Percentiles rank a stretch among this genome's conserved stretches.
Evolutionary conservation across 495 filamentous ascomycete species (phyloP).

Genomic region (Penicillium dipodomyicola): DNA sequence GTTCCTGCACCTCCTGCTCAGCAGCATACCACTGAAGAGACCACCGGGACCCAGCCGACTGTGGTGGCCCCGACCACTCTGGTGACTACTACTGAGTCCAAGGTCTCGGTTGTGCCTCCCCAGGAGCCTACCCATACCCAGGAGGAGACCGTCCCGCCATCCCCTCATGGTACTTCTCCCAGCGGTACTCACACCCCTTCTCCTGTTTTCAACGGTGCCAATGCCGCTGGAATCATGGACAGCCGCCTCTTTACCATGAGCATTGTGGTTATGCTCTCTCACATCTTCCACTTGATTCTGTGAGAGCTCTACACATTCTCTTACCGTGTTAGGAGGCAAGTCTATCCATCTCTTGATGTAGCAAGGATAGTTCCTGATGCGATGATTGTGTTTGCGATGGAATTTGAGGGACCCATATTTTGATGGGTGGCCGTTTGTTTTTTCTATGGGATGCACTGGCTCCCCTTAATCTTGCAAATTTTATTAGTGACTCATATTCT

Average conservation of each 20-base stretch:
- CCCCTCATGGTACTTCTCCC: not conserved
- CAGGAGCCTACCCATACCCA: not conserved
- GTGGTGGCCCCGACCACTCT: not conserved
- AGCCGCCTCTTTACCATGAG: conserved; percentile 2
- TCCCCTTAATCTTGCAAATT: conserved; percentile 10
- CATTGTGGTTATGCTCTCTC: conserved; percentile 1
- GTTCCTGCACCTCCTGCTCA: not conserved
- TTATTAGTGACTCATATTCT: conserved; percentile 9
- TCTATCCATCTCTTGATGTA: conserved; percentile 5
- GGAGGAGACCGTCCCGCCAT: not conserved
- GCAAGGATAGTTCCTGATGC: not conserved
- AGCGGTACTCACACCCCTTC: not conserved
- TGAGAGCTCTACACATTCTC: not conserved
- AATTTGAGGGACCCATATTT: not conserved
- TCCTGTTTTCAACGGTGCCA: conserved; percentile 11
- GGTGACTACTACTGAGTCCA: not conserved
- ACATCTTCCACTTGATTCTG: not conserved
- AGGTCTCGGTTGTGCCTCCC: not conserved
- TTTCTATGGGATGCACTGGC: conserved; percentile 4
- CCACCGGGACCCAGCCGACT: not conserved
- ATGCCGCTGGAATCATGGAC: not conserved
- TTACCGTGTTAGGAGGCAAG: not conserved
- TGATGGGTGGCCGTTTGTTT: not conserved
- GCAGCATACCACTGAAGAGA: not conserved
- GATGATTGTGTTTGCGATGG: not conserved